Evolutionary conservation across 352 stramenopile genomes (phyloP), one percentile per base, ranked within the genome.

Genomic region (Globisporangium perplexum): DNA sequence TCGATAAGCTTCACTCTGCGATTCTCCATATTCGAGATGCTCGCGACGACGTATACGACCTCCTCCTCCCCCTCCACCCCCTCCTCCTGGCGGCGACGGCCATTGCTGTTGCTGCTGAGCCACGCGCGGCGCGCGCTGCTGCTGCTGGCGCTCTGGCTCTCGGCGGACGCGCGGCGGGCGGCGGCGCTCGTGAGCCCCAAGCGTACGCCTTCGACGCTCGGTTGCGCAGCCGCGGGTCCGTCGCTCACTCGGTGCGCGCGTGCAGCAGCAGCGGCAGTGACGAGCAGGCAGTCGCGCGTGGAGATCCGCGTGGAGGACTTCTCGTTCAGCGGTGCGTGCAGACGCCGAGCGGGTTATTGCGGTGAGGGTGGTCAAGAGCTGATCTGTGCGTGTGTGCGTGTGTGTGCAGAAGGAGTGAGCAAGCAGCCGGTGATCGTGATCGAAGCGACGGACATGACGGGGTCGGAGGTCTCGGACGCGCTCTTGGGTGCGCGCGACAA

Each of bases 381-480:
- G 38, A 43, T 43, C 17, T 22, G 38, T 47, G 7, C 44, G 15
- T 33, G 18, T 47, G 22, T 55, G 22, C 44, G 23, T 14, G 11
- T 31, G 7, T 50, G 63, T 55, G 44, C 61, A 83, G 72, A 83
- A 51, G 71, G 62, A 26, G 59, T 61, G 1, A 65, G 50, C 10
- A 66, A 84, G 50, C 71, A 58, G 11, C 66, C 63, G 46, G 56
- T 75, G 22, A 71, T 84, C 38, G 65, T 81, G 48, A 65, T 84
- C 11, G 63, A 79, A 14, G 67, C 71, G 23, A 74, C 70, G 53
- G 73, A 84, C 53, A 75, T 84, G 50, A 62, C 53, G 47, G 76
- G 70, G 36, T 68, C 73, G 0, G 73, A 84, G 43, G 67, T 84
- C 59, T 74, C 72, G 47, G 68, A 63, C 35, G 60, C 76, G n/a